Conservation (phyloP, 495 filamentous ascomycete genomes). For the Trypethelium eluteriae region DNA sequence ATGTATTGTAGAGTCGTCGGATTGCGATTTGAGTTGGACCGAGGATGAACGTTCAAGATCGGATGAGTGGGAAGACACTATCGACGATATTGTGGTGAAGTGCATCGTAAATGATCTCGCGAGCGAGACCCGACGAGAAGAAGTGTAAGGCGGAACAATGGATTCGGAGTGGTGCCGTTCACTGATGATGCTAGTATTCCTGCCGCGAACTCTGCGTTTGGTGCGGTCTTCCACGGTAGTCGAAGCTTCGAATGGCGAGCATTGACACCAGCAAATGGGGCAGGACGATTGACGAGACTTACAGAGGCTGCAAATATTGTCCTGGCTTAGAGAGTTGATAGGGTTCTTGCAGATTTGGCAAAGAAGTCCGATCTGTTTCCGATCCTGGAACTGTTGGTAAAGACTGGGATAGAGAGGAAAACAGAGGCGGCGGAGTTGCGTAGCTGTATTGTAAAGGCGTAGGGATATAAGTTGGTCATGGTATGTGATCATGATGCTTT, state of each 20-base stretch:
- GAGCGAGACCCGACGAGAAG: background rate
- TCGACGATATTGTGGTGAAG: background rate
- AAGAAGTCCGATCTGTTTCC: constrained; percentile 28
- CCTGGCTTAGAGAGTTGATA: constrained; percentile 28
- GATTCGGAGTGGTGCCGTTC: background rate
- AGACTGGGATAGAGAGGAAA: constrained; percentile 35
- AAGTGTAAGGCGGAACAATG: background rate
- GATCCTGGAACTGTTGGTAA: constrained; percentile 33
- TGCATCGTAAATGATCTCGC: background rate
- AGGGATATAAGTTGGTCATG: constrained; percentile 34
- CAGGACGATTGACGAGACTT: constrained; percentile 29
- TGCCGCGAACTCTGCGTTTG: background rate
- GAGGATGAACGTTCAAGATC: no score
- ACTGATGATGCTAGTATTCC: background rate
- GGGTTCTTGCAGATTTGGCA: constrained; percentile 33
- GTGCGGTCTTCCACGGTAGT: constrained; percentile 16
- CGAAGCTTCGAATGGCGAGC: constrained; percentile 29
- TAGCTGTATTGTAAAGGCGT: constrained; percentile 28
- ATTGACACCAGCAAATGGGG: constrained; percentile 31
- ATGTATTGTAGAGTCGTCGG: background rate
- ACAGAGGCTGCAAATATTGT: constrained; percentile 31
- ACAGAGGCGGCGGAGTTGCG: constrained; percentile 29
- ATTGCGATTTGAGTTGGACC: background rate
- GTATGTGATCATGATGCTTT: constrained; percentile 36
- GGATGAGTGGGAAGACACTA: background rate